Evolutionary conservation across 371 early-diverging fungal species (phyloP).

Genomic region (Basidiobolus meristosporus): DNA sequence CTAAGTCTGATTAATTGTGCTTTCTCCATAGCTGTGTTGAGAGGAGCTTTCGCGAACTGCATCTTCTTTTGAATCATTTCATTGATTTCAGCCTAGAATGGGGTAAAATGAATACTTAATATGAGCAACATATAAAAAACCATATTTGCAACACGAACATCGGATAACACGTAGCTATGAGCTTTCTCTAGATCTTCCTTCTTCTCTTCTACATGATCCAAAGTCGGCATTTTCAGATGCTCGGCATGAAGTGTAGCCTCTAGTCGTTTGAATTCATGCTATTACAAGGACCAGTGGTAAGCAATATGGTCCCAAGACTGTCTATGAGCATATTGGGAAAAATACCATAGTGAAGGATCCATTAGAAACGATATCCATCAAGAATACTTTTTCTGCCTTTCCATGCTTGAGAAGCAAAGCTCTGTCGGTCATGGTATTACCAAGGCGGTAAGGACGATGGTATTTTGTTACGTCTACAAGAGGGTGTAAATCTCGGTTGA

Average conservation of each 20-base stretch:
- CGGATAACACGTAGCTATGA: conserved; percentile 37
- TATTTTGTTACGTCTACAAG: conserved; percentile 25
- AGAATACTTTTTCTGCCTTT: conserved; percentile 33
- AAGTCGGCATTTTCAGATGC: conserved; percentile 17
- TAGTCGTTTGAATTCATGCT: conserved; percentile 36
- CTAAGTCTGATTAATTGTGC: conserved; percentile 16
- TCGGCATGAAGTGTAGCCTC: conserved; percentile 25
- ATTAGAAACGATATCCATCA: conserved; percentile 61
- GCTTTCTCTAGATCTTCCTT: conserved; percentile 29
- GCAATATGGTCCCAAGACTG: conserved; percentile 15
- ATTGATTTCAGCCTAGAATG: conserved; percentile 20
- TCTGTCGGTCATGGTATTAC: conserved; percentile 27
- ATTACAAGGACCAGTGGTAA: conserved; percentile 14
- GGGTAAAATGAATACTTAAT: not conserved
- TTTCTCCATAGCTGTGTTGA: conserved; percentile 30
- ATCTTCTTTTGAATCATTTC: conserved; percentile 33
- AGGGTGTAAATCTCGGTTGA: not conserved
- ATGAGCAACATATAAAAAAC: not conserved
- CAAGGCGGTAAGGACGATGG: conserved; percentile 39
- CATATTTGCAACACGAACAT: conserved; percentile 3
- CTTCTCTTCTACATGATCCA: conserved; percentile 29
- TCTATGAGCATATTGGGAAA: conserved; percentile 8
- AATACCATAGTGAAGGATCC: conserved; percentile 26
- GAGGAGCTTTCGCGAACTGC: conserved; percentile 19
- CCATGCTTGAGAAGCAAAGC: conserved; percentile 45